phyloP scores from a whole-genome alignment of 78 protist species.

The Dictyostelium citrinum region DNA sequence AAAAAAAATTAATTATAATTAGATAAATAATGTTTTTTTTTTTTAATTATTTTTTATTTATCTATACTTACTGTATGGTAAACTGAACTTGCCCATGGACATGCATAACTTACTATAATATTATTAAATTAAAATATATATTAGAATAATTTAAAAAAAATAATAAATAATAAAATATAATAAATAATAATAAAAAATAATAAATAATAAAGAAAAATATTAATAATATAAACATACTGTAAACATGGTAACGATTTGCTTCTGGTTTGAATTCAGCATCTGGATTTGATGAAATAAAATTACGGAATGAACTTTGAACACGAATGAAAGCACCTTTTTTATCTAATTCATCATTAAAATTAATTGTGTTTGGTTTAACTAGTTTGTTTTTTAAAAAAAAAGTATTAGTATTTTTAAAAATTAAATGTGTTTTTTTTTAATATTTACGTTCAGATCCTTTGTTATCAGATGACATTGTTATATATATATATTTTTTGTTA shows the following conservation, averaged over 20 bases:
- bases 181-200: neutral
- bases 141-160: neutral
- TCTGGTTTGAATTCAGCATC: slow-evolving; percentile 18
- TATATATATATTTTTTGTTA: no score
- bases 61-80: neutral
- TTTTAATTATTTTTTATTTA: no score
- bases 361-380: neutral
- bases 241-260: slow-evolving; percentile 14
- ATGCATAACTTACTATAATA: neutral
- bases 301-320: neutral
- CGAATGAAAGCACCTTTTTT: slow-evolving; percentile 22
- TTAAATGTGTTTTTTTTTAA: no score
- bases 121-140: no score
- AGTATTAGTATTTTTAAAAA: no score
- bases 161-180: neutral
- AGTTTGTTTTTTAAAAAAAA: neutral
- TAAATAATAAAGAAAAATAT: neutral
- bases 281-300: neutral
- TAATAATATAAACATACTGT: neutral
- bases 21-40: no score
- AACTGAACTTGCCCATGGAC: neutral
- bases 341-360: slow-evolving; percentile 9
- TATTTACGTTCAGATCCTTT: neutral
- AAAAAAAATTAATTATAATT: neutral
- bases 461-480: neutral